These are phyloP conservation scores for Pyrenophora tritici-repentis DNA, from an alignment of 2,329 filamentous ascomycete species.

Conservation along the genomic window DNA sequence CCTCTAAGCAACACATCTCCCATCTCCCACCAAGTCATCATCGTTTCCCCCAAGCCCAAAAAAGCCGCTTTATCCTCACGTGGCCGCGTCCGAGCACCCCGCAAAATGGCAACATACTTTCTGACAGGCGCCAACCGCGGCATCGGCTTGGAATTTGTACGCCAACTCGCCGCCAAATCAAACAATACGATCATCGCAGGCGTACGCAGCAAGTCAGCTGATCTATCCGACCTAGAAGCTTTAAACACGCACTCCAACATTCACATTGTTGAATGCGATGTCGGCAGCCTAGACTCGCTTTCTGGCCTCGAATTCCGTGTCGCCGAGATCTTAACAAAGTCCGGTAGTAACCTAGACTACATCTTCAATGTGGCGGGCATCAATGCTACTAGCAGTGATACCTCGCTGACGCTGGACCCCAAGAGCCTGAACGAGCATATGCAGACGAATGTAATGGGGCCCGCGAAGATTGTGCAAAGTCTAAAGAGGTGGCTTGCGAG, in stretches of 20 bases:
- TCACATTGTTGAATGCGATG: slow-evolving; percentile 51
- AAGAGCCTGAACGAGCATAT: slow-evolving; percentile 50
- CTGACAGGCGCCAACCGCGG: slow-evolving; percentile 41
- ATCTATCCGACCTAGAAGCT: slow-evolving; percentile 36
- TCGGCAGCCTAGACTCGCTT: slow-evolving; percentile 37
- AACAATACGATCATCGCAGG: slow-evolving; percentile 49
- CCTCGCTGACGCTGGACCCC: slow-evolving; percentile 47
- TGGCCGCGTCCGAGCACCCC: background rate
- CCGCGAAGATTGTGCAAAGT: slow-evolving; percentile 52
- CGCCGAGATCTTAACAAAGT: slow-evolving; percentile 37
- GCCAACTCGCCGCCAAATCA: slow-evolving; percentile 36
- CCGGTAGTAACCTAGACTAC: slow-evolving; percentile 49
- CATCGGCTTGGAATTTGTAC: slow-evolving; percentile 40
- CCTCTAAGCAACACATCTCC: slow-evolving; percentile 5
- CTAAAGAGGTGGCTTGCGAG: slow-evolving; percentile 40
- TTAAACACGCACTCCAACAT: slow-evolving; percentile 33
- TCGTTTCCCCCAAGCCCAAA: slow-evolving; percentile 1
- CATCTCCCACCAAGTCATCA: slow-evolving; percentile 7
- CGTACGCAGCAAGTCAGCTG: slow-evolving; percentile 43
- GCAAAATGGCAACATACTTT: slow-evolving; percentile 40
- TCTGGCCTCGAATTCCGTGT: slow-evolving; percentile 45
- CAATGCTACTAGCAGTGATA: slow-evolving; percentile 46
- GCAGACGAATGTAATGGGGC: slow-evolving; percentile 54
- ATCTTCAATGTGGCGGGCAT: slow-evolving; percentile 52
- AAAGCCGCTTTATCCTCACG: background rate